Evolutionary conservation across 177 flowering plant genomes (phyloP), one percentile per base, ranked within the genome.

Genomic region (Vitis hybrid): DNA sequence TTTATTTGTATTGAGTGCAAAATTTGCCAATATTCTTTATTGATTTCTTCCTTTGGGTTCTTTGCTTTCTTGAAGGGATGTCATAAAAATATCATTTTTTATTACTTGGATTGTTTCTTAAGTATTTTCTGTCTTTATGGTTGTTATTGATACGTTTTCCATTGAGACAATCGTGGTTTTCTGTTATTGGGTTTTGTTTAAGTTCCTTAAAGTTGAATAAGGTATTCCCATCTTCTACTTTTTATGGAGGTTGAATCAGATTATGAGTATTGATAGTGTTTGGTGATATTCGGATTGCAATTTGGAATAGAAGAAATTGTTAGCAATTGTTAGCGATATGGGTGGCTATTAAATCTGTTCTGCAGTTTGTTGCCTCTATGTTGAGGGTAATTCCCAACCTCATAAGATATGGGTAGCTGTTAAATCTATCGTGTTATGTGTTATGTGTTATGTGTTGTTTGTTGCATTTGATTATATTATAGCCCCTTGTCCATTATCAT

Each of bases 1-100:
- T 19, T 57, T n/a, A 17, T 2, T 17, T 2, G 6, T 54, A 54
- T 54, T 54, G n/a, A 54, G 15, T 17, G 19, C 9, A 56, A 17
- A 56, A 10, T 10, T 56, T 18, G 12, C 30, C 13, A 21, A 19
- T 59, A 59, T 19, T 13, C 3, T 23, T 26, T 2, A 11, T 59
- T 8, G 39, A 4, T 59, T 11, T 14, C 17, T 65, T 49, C 13
- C 23, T 8, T 18, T 11, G 6, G 70, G 19, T 49, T 68, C 63
- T 58, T 58, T 68, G 11, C 54, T 68, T 68, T 15, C 56, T 68
- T 58, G 39, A 59, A 68, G 70, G 56, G 50, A 58, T 58, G 26
- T 50, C 7, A 34, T 34, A 34, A 34, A 6, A 34, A 34, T 34
- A 34, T 34, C 45, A 34, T 62, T 17, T 3, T 39, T 12, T 19